Conservation (phyloP, 768 basidiomycete genomes). For the Lyophyllum shimeji region DNA sequence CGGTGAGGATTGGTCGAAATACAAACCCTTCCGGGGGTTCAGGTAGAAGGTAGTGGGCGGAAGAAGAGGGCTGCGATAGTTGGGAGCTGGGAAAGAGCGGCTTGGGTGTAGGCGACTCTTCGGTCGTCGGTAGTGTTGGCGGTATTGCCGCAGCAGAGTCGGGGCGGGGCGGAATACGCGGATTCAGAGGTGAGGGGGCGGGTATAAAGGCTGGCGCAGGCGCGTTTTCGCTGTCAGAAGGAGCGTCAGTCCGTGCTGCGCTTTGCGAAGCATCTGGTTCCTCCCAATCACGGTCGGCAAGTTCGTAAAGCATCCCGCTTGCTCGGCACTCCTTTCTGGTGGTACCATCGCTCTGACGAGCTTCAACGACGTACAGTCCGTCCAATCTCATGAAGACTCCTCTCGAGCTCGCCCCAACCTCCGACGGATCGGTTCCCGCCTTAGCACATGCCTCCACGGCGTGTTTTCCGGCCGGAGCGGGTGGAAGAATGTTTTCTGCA, state of each 20-base stretch:
- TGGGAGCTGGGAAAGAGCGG: conserved; percentile 10
- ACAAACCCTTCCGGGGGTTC: conserved; percentile 64
- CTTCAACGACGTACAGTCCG: conserved; percentile 63
- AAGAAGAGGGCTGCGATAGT: conserved; percentile 21
- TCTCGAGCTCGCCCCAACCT: conserved; percentile 54
- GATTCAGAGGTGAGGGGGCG: conserved; percentile 31
- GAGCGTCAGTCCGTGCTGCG: background rate
- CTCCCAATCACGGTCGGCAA: conserved; percentile 75
- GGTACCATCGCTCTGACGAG: conserved; percentile 37
- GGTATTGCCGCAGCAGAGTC: conserved; percentile 17
- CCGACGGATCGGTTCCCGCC: conserved; percentile 23
- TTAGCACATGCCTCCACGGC: conserved; percentile 24
- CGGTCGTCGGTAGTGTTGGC: background rate
- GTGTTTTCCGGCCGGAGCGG: conserved; percentile 56
- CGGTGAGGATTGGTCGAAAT: conserved; percentile 65
- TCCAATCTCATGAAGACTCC: conserved; percentile 75
- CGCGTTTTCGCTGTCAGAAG: background rate
- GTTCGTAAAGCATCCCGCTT: conserved; percentile 75
- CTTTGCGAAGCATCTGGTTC: conserved; percentile 22
- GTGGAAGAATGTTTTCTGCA: conserved; percentile 54
- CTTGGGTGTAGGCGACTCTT: conserved; percentile 4
- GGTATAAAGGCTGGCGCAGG: conserved; percentile 15
- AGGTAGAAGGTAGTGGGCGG: conserved; percentile 46
- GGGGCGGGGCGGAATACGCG: conserved; percentile 27
- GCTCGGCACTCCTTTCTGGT: conserved; percentile 61